Evolutionary conservation across 306 rosid genomes (phyloP).

Genomic region (Cyclanthera cordifolia): DNA sequence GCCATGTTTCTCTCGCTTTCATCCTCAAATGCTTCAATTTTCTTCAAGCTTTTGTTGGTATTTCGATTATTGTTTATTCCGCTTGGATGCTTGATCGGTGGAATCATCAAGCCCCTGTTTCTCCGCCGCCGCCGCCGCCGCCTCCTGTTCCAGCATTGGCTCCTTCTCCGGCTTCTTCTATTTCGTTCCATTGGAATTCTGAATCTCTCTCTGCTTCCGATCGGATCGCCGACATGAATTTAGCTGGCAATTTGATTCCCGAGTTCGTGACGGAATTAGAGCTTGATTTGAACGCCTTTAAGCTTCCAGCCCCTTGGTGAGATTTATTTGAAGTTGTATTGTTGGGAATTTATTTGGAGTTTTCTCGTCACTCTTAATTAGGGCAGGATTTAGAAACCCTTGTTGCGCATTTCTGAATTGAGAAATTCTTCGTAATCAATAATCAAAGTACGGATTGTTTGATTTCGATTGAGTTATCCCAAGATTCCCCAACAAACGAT

Average conservation of each 20-base stretch:
- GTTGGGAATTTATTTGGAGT: background rate
- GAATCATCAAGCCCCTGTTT: slow-evolving; percentile 40
- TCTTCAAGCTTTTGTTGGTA: slow-evolving; percentile 75
- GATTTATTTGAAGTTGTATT: background rate
- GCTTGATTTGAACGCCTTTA: slow-evolving; percentile 29
- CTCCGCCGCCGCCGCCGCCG: slow-evolving; percentile 37
- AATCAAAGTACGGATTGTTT: background rate
- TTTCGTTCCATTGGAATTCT: slow-evolving; percentile 17
- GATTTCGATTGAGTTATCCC: background rate
- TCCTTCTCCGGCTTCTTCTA: slow-evolving; percentile 30
- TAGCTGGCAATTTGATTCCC: slow-evolving; percentile 26
- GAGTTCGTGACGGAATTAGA: slow-evolving; percentile 21
- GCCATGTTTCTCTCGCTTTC: slow-evolving; percentile 68
- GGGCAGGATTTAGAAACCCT: background rate
- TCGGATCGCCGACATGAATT: slow-evolving; percentile 15
- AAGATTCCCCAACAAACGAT: too few species aligned
- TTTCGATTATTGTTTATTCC: slow-evolving; percentile 63
- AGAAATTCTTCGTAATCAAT: background rate
- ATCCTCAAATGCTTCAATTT: slow-evolving; percentile 60
- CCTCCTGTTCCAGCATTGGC: slow-evolving; percentile 17
- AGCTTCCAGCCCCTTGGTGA: slow-evolving; percentile 81
- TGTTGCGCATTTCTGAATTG: background rate
- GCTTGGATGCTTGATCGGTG: slow-evolving; percentile 79
- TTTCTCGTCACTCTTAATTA: background rate
- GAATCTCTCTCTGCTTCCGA: slow-evolving; percentile 13